These are phyloP conservation scores for Cardamine chenopodiifolia DNA, from an alignment of 345 rosid genomes.

Conservation along the genomic window DNA sequence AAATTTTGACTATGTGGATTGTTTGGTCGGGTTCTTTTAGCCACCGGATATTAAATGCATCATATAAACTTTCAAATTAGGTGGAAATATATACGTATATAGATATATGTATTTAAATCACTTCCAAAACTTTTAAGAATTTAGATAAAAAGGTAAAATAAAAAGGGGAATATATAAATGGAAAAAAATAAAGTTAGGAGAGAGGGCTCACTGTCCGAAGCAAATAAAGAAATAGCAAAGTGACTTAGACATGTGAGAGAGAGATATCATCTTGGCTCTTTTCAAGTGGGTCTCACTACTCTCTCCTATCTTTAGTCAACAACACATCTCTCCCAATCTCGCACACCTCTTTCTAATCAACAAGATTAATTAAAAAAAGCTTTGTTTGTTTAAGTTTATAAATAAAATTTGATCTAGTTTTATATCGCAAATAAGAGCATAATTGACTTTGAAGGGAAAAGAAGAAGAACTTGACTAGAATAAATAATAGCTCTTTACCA, in stretches of 20 bases:
- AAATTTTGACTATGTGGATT: constrained; percentile 22
- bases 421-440: not conserved
- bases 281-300: constrained; percentile 19
- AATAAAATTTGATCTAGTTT: not conserved
- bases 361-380: not conserved
- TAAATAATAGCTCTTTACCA: not conserved
- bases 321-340: constrained; percentile 36
- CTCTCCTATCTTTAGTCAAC: constrained; percentile 40
- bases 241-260: constrained; percentile 43
- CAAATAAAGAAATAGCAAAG: constrained; percentile 48
- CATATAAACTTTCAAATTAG: constrained; percentile 12
- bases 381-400: not conserved
- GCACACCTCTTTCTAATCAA: not conserved
- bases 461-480: not conserved
- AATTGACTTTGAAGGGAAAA: not conserved
- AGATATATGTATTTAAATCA: not conserved
- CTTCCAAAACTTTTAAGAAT: constrained; percentile 28
- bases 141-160: not conserved
- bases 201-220: constrained; percentile 47
- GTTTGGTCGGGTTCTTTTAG: constrained; percentile 22
- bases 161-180: constrained; percentile 29
- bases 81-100: not conserved
- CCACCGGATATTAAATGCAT: constrained; percentile 30
- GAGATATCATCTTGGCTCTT: constrained; percentile 21
- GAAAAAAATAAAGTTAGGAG: constrained; percentile 42